phyloP scores from a whole-genome alignment of 2,329 filamentous ascomycete species.

The Cercospora sojina region DNA sequence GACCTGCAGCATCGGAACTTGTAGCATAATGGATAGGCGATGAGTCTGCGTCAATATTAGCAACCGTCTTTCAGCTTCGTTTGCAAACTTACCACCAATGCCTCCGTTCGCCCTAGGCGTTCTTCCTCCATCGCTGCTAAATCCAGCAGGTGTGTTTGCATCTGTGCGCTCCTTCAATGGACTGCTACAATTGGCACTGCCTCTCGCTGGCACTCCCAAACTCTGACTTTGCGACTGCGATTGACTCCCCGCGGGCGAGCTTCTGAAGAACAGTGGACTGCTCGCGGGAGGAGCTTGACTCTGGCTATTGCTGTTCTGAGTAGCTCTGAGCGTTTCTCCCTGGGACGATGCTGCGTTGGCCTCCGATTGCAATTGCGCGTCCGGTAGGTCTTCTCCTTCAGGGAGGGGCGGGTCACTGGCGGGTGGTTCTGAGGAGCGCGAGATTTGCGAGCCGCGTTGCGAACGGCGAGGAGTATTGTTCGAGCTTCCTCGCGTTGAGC shows the following conservation, averaged over 20 bases:
- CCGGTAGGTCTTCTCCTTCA: conserved; percentile 25
- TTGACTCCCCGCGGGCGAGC: conserved; percentile 54
- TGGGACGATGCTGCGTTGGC: conserved; percentile 39
- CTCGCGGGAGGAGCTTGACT: conserved; percentile 51
- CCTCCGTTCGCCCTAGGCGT: conserved; percentile 68
- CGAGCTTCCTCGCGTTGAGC: conserved; percentile 56
- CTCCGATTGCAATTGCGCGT: conserved; percentile 46
- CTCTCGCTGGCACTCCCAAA: conserved; percentile 35
- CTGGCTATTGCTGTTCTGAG: conserved; percentile 27
- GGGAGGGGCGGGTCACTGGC: conserved; percentile 42
- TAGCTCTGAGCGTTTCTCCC: conserved; percentile 22
- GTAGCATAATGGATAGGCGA: conserved; percentile 89
- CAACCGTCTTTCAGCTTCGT: background rate
- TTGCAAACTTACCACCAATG: conserved; percentile 58
- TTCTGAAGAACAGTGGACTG: conserved; percentile 77
- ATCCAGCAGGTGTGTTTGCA: conserved; percentile 30
- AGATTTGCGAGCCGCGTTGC: conserved; percentile 55
- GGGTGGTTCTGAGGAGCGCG: conserved; percentile 40
- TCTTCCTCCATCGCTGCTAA: conserved; percentile 60
- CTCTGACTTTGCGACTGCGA: conserved; percentile 32
- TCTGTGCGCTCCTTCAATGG: conserved; percentile 42
- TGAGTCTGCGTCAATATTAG: conserved; percentile 62
- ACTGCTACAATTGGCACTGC: conserved; percentile 51
- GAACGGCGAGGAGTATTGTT: conserved; percentile 46
- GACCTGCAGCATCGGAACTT: conserved; percentile 63